A percentile compares a stretch with the other conserved stretches of the same genome.
phyloP scores from a whole-genome alignment of 2,329 filamentous ascomycete species.

The Pseudocercospora vitis region DNA sequence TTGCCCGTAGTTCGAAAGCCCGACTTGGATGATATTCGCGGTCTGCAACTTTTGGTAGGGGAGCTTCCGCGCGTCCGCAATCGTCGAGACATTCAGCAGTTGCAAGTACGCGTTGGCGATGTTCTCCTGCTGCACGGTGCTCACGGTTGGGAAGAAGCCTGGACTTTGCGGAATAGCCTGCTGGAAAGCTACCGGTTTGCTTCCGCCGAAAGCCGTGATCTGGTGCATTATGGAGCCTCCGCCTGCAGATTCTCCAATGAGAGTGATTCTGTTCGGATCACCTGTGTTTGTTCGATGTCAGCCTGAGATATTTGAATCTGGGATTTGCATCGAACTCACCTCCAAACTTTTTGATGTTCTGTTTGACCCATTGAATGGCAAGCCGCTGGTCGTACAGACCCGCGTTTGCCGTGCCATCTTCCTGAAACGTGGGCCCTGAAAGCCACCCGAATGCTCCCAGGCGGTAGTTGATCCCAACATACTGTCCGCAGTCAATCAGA shows the following conservation, averaged over 20 bases:
- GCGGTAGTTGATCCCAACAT: slow-evolving; percentile 47
- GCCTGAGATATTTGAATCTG: not conserved
- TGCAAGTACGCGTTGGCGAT: slow-evolving; percentile 43
- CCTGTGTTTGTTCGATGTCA: slow-evolving; percentile 28
- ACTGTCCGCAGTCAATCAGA: slow-evolving; percentile 21
- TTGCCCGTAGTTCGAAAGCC: slow-evolving; percentile 43
- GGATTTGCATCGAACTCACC: slow-evolving; percentile 28
- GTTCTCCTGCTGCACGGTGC: slow-evolving; percentile 41
- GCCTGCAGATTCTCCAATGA: slow-evolving; percentile 55
- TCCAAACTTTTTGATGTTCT: slow-evolving; percentile 49
- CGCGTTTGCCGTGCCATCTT: slow-evolving; percentile 49
- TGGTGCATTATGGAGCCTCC: slow-evolving; percentile 58
- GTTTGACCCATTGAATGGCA: slow-evolving; percentile 57
- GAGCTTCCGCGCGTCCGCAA: slow-evolving; percentile 48
- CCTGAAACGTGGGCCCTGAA: slow-evolving; percentile 46
- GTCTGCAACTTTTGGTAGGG: slow-evolving; percentile 42
- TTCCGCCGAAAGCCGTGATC: slow-evolving; percentile 51
- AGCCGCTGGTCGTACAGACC: slow-evolving; percentile 56
- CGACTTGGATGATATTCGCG: slow-evolving; percentile 48
- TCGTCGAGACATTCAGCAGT: slow-evolving; percentile 45
- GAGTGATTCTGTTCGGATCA: slow-evolving; percentile 41
- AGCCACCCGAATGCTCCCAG: slow-evolving; percentile 53
- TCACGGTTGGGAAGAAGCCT: slow-evolving; percentile 43
- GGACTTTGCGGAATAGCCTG: slow-evolving; percentile 51
- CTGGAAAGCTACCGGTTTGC: slow-evolving; percentile 37